phyloP scores from a whole-genome alignment of 371 early-diverging fungal genomes.

The Conidiobolus incongruus region DNA sequence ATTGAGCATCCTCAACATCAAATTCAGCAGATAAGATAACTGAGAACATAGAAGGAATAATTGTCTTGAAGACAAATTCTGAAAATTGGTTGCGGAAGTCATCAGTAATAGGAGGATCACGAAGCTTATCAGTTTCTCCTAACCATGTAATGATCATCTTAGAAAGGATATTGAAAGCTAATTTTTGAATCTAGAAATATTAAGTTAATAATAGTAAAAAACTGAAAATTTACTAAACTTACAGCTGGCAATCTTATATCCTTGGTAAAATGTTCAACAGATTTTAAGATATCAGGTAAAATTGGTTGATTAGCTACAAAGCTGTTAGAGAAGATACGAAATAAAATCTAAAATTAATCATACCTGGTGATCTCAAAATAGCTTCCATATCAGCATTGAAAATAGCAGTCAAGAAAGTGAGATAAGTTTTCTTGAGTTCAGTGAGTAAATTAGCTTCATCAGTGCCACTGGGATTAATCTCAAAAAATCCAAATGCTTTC shows the following conservation, averaged over 20 bases:
- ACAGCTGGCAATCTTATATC: not conserved
- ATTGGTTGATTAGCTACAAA: constrained; percentile 33
- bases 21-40: constrained; percentile 58
- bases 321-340: not conserved
- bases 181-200: constrained; percentile 49
- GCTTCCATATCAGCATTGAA: constrained; percentile 61
- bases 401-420: constrained; percentile 54
- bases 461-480: constrained; percentile 63
- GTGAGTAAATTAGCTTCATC: constrained; percentile 60
- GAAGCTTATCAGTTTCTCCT: constrained; percentile 11
- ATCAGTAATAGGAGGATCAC: constrained; percentile 7
- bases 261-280: constrained; percentile 41
- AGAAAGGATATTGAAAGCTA: constrained; percentile 57
- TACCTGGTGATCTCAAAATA: constrained; percentile 50
- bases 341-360: not conserved
- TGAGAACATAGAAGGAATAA: constrained; percentile 55
- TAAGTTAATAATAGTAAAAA: not conserved
- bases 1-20: constrained; percentile 56
- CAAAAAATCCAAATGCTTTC: constrained; percentile 60
- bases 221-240: too few relatives aligned
- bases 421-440: constrained; percentile 59
- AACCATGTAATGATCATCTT: constrained; percentile 68
- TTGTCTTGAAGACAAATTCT: constrained; percentile 55
- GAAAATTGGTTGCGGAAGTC: constrained; percentile 24
- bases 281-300: constrained; percentile 46